phyloP scores from a whole-genome alignment of 2,329 filamentous ascomycete species.

The Mollisiaceae sp. region DNA sequence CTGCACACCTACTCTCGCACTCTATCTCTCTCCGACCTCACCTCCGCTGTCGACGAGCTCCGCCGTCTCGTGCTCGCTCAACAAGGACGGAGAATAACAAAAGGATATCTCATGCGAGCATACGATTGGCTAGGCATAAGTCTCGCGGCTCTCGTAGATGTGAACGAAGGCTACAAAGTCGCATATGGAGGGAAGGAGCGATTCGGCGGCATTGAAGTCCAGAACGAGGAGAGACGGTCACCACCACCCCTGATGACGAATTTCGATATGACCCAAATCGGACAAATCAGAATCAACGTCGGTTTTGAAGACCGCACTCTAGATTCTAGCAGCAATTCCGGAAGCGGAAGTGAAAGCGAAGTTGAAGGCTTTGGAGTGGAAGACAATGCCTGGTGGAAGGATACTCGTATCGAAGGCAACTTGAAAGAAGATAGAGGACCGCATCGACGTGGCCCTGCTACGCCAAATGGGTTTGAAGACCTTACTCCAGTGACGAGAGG shows the following conservation, averaged over 20 bases:
- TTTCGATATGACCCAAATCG: slow-evolving; percentile 24
- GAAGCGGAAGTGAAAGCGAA: slow-evolving; percentile 6
- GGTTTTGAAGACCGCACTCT: neutral
- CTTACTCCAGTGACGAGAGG: slow-evolving; percentile 66
- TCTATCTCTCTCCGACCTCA: slow-evolving; percentile 47
- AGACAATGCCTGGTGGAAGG: slow-evolving; percentile 34
- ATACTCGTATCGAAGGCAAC: slow-evolving; percentile 21
- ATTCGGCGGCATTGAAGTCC: slow-evolving; percentile 52
- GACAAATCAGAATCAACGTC: slow-evolving; percentile 21
- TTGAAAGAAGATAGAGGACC: slow-evolving; percentile 36
- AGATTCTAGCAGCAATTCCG: slow-evolving; percentile 10
- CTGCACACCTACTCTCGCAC: slow-evolving; percentile 61
- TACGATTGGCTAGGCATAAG: slow-evolving; percentile 64
- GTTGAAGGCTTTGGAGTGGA: slow-evolving; percentile 26
- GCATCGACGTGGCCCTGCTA: slow-evolving; percentile 53
- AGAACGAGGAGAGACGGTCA: slow-evolving; percentile 42
- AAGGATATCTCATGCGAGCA: slow-evolving; percentile 56
- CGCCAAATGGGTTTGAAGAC: slow-evolving; percentile 65
- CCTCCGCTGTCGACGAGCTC: slow-evolving; percentile 67
- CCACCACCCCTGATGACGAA: slow-evolving; percentile 31
- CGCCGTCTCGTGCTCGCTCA: slow-evolving; percentile 62
- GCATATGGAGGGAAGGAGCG: slow-evolving; percentile 58
- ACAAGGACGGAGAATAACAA: slow-evolving; percentile 54
- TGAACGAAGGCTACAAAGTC: slow-evolving; percentile 60
- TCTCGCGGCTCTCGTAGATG: slow-evolving; percentile 55